Percentiles rank a stretch among this genome's conserved stretches.
Evolutionary conservation across 2,329 filamentous ascomycete genomes (phyloP).

Genomic region (Hypocreales sp.): DNA sequence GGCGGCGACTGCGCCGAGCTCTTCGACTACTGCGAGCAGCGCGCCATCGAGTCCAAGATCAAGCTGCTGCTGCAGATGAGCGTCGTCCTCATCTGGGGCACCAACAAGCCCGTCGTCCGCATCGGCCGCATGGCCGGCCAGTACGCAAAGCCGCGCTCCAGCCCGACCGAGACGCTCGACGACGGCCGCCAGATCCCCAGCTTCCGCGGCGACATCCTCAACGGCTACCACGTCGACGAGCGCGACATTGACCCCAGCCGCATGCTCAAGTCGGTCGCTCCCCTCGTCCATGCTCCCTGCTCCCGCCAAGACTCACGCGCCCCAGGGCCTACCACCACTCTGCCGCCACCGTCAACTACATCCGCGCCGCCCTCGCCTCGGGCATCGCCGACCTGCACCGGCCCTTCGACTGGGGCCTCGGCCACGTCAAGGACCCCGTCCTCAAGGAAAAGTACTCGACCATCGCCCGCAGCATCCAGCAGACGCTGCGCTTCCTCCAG

Average conservation of each 20-base stretch:
- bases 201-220: constrained; percentile 91
- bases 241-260: constrained; percentile 68
- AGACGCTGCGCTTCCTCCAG: constrained; percentile 85
- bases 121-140: constrained; percentile 95
- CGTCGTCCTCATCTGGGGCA: constrained; percentile 83
- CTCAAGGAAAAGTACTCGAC: constrained; percentile 75
- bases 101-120: constrained; percentile 67
- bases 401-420: constrained; percentile 87
- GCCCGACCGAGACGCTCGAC: constrained; percentile 67
- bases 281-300: not conserved
- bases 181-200: constrained; percentile 71
- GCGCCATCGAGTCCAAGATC: constrained; percentile 87
- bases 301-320: not conserved
- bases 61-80: constrained; percentile 97
- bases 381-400: constrained; percentile 90
- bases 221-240: constrained; percentile 66
- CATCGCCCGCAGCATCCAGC: constrained; percentile 75
- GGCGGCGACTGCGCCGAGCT: constrained; percentile 95
- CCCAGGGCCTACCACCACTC: constrained; percentile 83
- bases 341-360: constrained; percentile 85
- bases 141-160: constrained; percentile 90
- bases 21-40: constrained; percentile 88
- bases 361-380: constrained; percentile 67
- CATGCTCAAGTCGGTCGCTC: constrained; percentile 46
- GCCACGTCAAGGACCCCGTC: constrained; percentile 71